phyloP scores from a whole-genome alignment of 164 flowering plant species.

The Echeveria elegans region DNA sequence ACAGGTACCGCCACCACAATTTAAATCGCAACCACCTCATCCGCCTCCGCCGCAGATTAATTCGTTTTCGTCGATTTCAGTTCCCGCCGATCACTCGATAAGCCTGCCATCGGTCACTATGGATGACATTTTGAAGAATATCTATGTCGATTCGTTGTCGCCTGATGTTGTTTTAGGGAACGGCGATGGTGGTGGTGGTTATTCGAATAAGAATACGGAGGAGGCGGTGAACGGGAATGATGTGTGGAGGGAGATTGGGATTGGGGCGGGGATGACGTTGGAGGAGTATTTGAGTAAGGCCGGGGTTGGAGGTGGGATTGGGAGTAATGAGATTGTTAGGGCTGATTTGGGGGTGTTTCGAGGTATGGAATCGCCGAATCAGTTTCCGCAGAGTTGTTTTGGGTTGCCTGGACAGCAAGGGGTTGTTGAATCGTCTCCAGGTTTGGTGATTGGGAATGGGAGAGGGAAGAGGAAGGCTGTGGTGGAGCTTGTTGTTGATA shows the following conservation, averaged over 20 bases:
- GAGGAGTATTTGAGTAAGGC: conserved; percentile 8
- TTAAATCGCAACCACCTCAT: not conserved
- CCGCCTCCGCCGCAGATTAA: not conserved
- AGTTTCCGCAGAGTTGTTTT: not conserved
- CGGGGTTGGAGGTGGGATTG: not conserved
- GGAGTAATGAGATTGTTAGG: not conserved
- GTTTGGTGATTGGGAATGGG: conserved; percentile 1
- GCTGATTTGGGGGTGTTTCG: not conserved
- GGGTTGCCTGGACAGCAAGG: no score
- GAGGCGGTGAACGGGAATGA: not conserved
- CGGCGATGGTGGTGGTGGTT: not conserved
- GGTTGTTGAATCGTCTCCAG: not conserved
- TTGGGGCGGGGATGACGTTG: conserved; percentile 5
- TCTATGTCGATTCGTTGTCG: not conserved
- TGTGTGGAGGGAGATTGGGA: conserved; percentile 2
- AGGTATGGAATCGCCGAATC: not conserved
- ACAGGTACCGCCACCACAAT: not conserved
- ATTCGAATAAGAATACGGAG: not conserved
- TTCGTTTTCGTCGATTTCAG: not conserved
- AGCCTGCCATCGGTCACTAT: not conserved
- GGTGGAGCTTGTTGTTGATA: conserved; percentile 8
- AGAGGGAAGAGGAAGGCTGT: conserved; percentile 5
- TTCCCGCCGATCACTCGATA: not conserved
- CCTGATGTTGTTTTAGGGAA: not conserved
- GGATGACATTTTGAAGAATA: conserved; percentile 9